phyloP scores from a whole-genome alignment of 495 filamentous ascomycete genomes.

The Trichoderma erinaceum region DNA sequence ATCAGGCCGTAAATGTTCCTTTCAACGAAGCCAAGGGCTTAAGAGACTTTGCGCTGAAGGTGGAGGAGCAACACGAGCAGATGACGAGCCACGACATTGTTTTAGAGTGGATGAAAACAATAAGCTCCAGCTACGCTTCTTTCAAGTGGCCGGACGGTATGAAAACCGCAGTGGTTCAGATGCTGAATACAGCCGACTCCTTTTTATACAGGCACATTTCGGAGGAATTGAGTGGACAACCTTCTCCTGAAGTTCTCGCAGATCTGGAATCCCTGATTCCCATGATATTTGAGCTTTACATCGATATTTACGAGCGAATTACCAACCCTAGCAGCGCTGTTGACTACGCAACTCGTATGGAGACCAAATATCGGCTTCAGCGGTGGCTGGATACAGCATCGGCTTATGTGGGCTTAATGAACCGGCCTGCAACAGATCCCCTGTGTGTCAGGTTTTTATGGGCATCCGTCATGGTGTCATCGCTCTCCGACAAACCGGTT shows the following conservation, averaged over 20 bases:
- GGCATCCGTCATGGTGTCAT: slow-evolving; percentile 71
- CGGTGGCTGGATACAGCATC: slow-evolving; percentile 72
- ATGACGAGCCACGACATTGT: slow-evolving; percentile 55
- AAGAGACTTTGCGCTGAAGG: slow-evolving; percentile 43
- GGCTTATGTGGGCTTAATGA: slow-evolving; percentile 47
- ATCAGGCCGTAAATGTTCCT: slow-evolving; percentile 39
- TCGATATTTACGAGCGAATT: slow-evolving; percentile 75
- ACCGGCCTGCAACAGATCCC: slow-evolving; percentile 33
- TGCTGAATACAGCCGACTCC: slow-evolving; percentile 64
- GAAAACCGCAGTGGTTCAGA: slow-evolving; percentile 62
- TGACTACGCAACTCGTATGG: slow-evolving; percentile 47
- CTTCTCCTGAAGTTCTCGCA: neutral
- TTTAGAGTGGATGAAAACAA: slow-evolving; percentile 57
- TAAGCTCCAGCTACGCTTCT: slow-evolving; percentile 55
- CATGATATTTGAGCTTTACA: slow-evolving; percentile 79
- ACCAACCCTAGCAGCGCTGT: slow-evolving; percentile 69
- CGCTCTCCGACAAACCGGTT: slow-evolving; percentile 57
- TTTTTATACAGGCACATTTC: slow-evolving; percentile 51
- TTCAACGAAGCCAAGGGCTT: slow-evolving; percentile 56
- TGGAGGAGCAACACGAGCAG: slow-evolving; percentile 46
- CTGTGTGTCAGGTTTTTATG: slow-evolving; percentile 67
- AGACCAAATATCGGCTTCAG: slow-evolving; percentile 62
- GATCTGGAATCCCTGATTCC: slow-evolving; percentile 55
- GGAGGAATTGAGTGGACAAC: slow-evolving; percentile 14
- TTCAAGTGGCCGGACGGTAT: slow-evolving; percentile 66